Evolutionary conservation across 306 rosid genomes (phyloP).

Genomic region (Medicago arabica): DNA sequence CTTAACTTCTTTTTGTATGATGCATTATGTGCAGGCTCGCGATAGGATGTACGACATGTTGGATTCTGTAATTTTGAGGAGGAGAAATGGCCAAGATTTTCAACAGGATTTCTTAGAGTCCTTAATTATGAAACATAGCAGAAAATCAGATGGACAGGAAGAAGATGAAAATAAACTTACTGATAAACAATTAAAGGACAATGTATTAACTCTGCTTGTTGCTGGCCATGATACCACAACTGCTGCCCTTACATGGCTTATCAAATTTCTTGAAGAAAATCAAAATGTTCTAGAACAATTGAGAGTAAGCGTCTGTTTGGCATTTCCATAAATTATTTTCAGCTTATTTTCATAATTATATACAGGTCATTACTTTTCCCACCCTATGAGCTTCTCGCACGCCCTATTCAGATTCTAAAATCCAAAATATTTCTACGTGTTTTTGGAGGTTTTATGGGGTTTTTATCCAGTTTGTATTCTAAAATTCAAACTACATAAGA

Average conservation of each 20-base stretch:
- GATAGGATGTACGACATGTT: conserved; percentile 83
- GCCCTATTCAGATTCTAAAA: too few species aligned
- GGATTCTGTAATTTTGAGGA: conserved; percentile 60
- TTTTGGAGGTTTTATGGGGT: too few species aligned
- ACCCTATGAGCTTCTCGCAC: too few species aligned
- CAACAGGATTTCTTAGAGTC: conserved; percentile 82
- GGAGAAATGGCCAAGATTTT: conserved; percentile 70
- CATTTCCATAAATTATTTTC: not conserved
- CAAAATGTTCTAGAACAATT: conserved; percentile 67
- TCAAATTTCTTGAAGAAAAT: conserved; percentile 82
- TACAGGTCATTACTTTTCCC: too few species aligned
- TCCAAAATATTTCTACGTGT: too few species aligned
- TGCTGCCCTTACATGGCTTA: conserved; percentile 87
- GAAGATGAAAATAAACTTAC: conserved; percentile 72
- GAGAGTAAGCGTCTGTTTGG: conserved; percentile 50
- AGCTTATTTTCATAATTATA: not conserved
- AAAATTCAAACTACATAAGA: too few species aligned
- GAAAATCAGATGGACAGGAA: conserved; percentile 43
- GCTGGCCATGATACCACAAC: conserved; percentile 97
- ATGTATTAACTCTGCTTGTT: conserved; percentile 72
- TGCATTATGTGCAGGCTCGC: conserved; percentile 61
- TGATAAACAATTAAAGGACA: conserved; percentile 83
- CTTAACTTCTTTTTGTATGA: not conserved
- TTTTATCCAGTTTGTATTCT: too few species aligned
- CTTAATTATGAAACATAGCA: conserved; percentile 70